These are phyloP conservation scores for Primulina huaijiensis DNA, from an alignment of 257 asterid genomes.

Conservation along the genomic window DNA sequence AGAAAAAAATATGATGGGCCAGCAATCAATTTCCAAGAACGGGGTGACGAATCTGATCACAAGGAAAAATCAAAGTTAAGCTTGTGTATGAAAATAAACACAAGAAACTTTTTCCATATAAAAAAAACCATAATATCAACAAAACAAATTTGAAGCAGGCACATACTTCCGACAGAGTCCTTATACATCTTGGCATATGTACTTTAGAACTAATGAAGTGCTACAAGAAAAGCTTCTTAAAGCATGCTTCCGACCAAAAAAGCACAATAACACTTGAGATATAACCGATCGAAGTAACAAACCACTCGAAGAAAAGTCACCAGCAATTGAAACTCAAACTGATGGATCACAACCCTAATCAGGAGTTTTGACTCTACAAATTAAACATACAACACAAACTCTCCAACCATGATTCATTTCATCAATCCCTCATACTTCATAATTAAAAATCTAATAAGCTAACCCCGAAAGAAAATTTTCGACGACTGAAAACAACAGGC, in stretches of 20 bases:
- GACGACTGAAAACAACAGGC: neutral
- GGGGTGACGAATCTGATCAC: neutral
- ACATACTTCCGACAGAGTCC: neutral
- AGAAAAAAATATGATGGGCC: conserved; percentile 18
- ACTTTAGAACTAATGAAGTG: neutral
- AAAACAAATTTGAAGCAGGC: neutral
- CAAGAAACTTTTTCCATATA: neutral
- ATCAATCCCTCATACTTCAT: neutral
- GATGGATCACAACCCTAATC: neutral
- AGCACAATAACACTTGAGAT: neutral
- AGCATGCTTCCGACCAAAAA: neutral
- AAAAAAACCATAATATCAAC: neutral
- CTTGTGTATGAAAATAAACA: neutral
- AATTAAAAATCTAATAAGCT: conserved; percentile 2
- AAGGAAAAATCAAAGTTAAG: neutral
- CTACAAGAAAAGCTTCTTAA: neutral
- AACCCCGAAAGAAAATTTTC: neutral
- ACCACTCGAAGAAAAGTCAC: neutral
- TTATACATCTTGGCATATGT: neutral
- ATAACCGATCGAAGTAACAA: neutral
- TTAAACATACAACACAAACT: neutral
- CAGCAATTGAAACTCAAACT: neutral
- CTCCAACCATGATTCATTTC: neutral
- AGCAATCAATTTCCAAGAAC: neutral
- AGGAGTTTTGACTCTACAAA: too few species aligned